A percentile compares a stretch with the other conserved stretches of the same genome.
phyloP scores from a whole-genome alignment of 2,329 filamentous ascomycete genomes.

The Metarhizium guizhouense region DNA sequence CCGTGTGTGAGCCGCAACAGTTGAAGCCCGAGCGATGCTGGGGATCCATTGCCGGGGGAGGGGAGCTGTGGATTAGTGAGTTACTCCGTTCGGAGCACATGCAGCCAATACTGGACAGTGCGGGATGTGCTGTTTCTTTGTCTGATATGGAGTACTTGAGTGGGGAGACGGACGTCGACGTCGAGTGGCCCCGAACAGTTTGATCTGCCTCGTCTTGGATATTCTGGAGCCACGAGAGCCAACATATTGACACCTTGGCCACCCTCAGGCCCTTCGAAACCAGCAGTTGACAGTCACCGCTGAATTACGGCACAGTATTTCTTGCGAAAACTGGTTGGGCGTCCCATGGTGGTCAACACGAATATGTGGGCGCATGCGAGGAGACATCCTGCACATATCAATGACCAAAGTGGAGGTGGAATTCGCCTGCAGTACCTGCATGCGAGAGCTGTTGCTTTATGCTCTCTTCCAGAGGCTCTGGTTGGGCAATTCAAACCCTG shows the following conservation, averaged over 20 bases:
- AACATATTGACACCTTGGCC: not conserved
- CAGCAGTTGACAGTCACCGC: not conserved
- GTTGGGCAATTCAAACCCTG: constrained; percentile 7
- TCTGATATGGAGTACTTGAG: not conserved
- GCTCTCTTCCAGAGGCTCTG: not conserved
- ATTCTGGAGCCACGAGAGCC: not conserved
- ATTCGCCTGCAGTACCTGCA: constrained; percentile 7
- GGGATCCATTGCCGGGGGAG: not conserved
- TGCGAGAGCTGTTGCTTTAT: constrained; percentile 2
- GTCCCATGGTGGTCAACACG: not conserved
- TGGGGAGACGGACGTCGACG: too few relatives aligned
- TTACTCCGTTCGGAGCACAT: not conserved
- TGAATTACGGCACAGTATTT: too few relatives aligned
- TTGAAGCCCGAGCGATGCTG: not conserved
- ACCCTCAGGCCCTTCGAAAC: not conserved
- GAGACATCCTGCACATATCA: not conserved
- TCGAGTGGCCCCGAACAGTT: too few relatives aligned
- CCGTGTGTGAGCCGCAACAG: not conserved
- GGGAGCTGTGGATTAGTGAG: not conserved
- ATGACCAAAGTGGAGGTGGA: not conserved
- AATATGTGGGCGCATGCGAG: not conserved
- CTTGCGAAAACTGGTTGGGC: not conserved
- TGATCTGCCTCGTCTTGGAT: too few relatives aligned
- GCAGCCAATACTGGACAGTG: not conserved
- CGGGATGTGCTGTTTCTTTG: not conserved